Conservation (phyloP, 257 asterid species). For the Solanum piurae region DNA sequence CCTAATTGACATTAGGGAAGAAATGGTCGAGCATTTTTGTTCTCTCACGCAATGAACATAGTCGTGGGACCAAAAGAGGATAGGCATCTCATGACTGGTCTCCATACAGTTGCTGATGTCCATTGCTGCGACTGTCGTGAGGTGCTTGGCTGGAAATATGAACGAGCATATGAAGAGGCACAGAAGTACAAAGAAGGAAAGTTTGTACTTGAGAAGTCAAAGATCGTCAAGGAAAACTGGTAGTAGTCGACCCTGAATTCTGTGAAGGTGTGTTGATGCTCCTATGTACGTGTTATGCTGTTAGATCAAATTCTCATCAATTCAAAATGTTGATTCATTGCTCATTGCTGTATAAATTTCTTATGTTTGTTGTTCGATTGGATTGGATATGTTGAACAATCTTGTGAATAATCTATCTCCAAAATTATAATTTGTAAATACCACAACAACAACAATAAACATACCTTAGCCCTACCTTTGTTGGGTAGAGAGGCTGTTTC, state of each 20-base stretch:
- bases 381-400: not conserved
- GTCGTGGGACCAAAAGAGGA: slow-evolving; percentile 25
- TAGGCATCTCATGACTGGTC: slow-evolving; percentile 29
- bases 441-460: not conserved
- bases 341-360: not conserved
- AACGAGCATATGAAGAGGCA: slow-evolving; percentile 21
- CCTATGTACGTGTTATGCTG: not conserved
- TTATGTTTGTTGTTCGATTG: not conserved
- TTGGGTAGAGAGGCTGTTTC: not conserved
- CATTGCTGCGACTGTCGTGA: slow-evolving; percentile 28
- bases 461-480: not conserved
- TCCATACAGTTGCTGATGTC: slow-evolving; percentile 31
- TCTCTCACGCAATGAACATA: slow-evolving; percentile 32
- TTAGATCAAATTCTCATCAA: not conserved
- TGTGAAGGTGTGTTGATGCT: not conserved
- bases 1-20: slow-evolving; percentile 17
- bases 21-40: slow-evolving; percentile 29
- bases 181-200: slow-evolving; percentile 43
- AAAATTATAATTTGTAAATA: not conserved
- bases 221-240: slow-evolving; percentile 19
- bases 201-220: slow-evolving; percentile 23
- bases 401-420: not conserved
- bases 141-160: slow-evolving; percentile 37
- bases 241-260: not conserved
- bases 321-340: not conserved